phyloP scores from a whole-genome alignment of 1,284 basidiomycete genomes.

The Rhodotorula mucilaginosa region DNA sequence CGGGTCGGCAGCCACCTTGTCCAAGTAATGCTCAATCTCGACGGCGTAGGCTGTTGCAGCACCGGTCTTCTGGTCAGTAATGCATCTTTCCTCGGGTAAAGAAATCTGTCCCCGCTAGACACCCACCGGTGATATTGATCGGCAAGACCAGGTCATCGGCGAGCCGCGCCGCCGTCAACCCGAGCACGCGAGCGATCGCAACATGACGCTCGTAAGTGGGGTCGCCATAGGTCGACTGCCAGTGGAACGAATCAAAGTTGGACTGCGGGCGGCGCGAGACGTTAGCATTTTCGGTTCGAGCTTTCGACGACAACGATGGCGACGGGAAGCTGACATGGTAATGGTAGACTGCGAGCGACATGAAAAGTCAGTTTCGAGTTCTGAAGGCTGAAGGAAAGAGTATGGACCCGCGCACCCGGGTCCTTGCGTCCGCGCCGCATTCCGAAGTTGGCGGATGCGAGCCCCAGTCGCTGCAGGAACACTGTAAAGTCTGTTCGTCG shows the following conservation, averaged over 20 bases:
- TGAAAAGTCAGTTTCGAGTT: too few relatives aligned
- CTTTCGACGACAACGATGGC: too few relatives aligned
- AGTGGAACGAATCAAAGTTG: conserved; percentile 72
- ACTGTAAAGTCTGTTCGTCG: conserved; percentile 63
- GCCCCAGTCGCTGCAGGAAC: conserved; percentile 58
- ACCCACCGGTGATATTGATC: conserved; percentile 63
- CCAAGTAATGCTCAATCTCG: conserved; percentile 63
- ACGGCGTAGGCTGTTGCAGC: conserved; percentile 58
- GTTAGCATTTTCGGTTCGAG: too few relatives aligned
- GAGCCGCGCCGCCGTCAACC: conserved; percentile 58
- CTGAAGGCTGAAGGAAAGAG: too few relatives aligned
- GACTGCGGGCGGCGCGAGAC: background rate
- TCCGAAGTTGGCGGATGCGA: conserved; percentile 49
- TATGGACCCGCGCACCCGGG: conserved; percentile 51
- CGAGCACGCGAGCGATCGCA: conserved; percentile 60
- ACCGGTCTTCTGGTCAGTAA: background rate
- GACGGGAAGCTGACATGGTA: background rate
- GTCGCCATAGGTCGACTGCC: conserved; percentile 73
- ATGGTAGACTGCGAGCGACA: background rate
- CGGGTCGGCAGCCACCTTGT: conserved; percentile 49
- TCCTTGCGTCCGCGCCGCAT: conserved; percentile 52
- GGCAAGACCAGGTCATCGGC: conserved; percentile 62
- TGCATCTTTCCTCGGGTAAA: too few relatives aligned
- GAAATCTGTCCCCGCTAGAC: too few relatives aligned
- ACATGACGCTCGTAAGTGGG: conserved; percentile 71